Evolutionary conservation across 306 rosid genomes (phyloP), one percentile per base, ranked within the genome.

Genomic region (Abrus precatorius): DNA sequence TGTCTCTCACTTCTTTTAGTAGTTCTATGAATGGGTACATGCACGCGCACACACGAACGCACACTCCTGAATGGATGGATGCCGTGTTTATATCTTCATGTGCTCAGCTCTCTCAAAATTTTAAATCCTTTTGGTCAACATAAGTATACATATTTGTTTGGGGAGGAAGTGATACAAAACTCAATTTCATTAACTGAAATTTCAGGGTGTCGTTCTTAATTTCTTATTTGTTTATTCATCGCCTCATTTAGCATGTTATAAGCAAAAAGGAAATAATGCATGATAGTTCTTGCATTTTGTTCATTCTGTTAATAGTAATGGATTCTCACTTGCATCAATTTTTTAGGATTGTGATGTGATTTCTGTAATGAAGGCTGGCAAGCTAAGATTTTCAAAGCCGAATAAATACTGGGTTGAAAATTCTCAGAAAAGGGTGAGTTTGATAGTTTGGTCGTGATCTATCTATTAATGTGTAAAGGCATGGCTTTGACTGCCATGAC

Each of bases 331-430:
- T 80, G 69, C 36, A 49, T 57, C 27, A 7, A 64, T 75, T 69
- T 85, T 78, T 30, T 82, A 92, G 98, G 97, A 95, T 7, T 76
- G 86, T 63, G 99, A 95, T 85, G 79, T 81, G 29, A 90, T 93
- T 80, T 80, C 91, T 62, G 99, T 82, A 77, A 87, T 82, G 83
- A 95, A 90, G 80, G 98, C 93, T 57, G 99, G 98, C 82, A 87
- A 57, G 41, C 85, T 95, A 61, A 88, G 90, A 80, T 95, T 89
- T 77, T 80, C 98, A 2, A 95, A 87, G 78, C 96, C 96, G 41
- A 93, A 91, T 69, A 93, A 93, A 83, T 95, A 91, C 80, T 93
- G 99, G 99, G 94, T 95, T 59, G 97, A 93, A 84, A 85, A 89
- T 79, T 93, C 98, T 13, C 94, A 91, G 72, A 95, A 95, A 84